Base-by-base conservation (phyloP, 768 basidiomycete genomes). In the Lyophyllum semitale region DNA sequence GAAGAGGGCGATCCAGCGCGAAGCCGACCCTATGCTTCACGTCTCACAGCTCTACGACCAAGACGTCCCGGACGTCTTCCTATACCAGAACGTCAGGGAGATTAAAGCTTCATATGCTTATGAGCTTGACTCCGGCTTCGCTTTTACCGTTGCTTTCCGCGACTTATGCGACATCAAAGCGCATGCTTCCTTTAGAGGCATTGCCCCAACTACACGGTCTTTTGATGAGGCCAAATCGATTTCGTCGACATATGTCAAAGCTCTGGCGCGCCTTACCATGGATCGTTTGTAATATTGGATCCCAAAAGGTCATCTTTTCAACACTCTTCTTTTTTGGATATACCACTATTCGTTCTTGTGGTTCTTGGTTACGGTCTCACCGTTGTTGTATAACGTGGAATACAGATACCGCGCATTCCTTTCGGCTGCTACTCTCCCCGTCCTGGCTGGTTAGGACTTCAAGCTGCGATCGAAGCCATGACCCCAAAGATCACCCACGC, bases 41-140 rank as follows among this genome's bases (percentile, higher is more conserved):
- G 68, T 69, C 5, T 65, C 67, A 4, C 63, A 55, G 37, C 60
- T 55, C 29, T 83, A 63, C 49, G 62, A 53, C 5, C 23, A 62
- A 59, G 70, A 66, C 32, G 67, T 73, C 12, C 57, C 54, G 1
- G 66, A 46, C 27, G 65, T 72, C 0, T 8, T 35, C 35, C 65
- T 71, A 15, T 66, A 67, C 46, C 64, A 41, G 46, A 72, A 74
- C 35, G 42, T 77, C 20, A 72, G 77, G 8, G 68, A 78, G 46
- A 61, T 86, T 20, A 85, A 83, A 61, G 84, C 86, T 0, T 87
- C 87, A 0, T 83, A 73, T 37, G 86, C 88, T 0, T 82, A 81
- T 51, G 30, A 4, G 0, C 49, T 59, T 17, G 58, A 58, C 1
- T 26, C 58, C 8, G 51, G 8, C 0, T 86, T 88, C 51, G 85